phyloP scores from a whole-genome alignment of 192 early-diverging fungal genomes.

The Gamsiella multidivaricata region DNA sequence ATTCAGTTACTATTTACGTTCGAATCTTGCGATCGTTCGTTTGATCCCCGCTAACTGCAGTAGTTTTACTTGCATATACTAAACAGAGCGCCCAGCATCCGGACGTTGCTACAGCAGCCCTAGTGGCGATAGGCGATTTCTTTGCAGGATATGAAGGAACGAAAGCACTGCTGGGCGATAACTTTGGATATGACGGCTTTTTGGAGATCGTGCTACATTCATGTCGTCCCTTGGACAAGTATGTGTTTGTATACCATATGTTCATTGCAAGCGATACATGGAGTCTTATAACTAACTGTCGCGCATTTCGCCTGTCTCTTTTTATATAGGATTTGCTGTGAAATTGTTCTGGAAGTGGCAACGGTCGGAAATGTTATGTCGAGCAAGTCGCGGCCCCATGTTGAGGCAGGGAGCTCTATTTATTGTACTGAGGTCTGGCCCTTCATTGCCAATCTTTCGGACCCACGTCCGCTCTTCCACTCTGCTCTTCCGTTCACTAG shows the following conservation, averaged over 20 bases:
- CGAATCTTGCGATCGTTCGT: background rate
- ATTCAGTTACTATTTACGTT: too few species aligned
- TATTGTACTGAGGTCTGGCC: slow-evolving; percentile 56
- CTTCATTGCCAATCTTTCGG: slow-evolving; percentile 38
- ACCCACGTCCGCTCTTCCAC: slow-evolving; percentile 32
- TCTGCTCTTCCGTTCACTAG: slow-evolving; percentile 39
- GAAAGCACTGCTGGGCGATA: slow-evolving; percentile 33
- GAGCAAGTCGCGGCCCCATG: slow-evolving; percentile 35
- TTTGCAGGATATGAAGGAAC: slow-evolving; percentile 55
- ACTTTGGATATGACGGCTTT: slow-evolving; percentile 56
- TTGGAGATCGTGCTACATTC: slow-evolving; percentile 53
- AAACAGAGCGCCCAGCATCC: slow-evolving; percentile 43
- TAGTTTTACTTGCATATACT: background rate
- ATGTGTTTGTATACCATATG: background rate
- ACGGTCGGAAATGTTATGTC: slow-evolving; percentile 53
- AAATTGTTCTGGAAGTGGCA: slow-evolving; percentile 55
- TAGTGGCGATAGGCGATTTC: slow-evolving; percentile 54
- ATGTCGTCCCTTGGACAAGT: slow-evolving; percentile 54
- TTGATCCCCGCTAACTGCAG: background rate
- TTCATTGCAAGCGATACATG: too few species aligned
- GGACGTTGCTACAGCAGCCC: slow-evolving; percentile 52
- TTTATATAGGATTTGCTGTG: slow-evolving; percentile 42
- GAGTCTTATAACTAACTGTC: too few species aligned
- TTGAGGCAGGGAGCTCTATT: slow-evolving; percentile 44
- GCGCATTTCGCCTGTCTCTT: too few species aligned